These are phyloP conservation scores for Crithidia bombi DNA, from an alignment of 208 protist genomes.

Conservation along the genomic window DNA sequence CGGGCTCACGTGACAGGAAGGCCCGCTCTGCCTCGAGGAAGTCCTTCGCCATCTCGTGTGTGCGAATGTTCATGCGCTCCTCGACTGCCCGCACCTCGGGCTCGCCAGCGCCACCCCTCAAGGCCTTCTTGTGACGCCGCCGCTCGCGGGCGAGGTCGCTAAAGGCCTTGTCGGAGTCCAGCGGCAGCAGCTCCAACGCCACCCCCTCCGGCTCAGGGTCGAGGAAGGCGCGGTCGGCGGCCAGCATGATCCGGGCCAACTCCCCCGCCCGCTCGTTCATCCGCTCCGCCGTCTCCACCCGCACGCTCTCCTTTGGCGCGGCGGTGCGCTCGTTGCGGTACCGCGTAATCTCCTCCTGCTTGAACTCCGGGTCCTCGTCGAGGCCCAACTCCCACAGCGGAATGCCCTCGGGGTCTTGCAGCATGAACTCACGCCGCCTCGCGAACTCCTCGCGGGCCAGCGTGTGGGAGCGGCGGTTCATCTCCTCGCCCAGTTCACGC, in stretches of 20 bases:
- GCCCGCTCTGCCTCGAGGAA: constrained; percentile 61
- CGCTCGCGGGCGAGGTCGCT: constrained; percentile 63
- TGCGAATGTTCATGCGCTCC: constrained; percentile 73
- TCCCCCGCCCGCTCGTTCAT: constrained; percentile 61
- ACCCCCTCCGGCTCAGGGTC: constrained; percentile 80
- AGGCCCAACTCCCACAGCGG: constrained; percentile 70
- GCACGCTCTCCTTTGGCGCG: constrained; percentile 16
- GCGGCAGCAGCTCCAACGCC: constrained; percentile 68
- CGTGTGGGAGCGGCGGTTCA: constrained; percentile 77
- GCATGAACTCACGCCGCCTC: constrained; percentile 74
- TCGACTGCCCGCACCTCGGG: constrained; percentile 56
- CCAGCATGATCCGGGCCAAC: constrained; percentile 59
- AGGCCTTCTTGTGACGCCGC: constrained; percentile 55
- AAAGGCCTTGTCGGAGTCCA: constrained; percentile 73
- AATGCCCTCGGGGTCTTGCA: constrained; percentile 73
- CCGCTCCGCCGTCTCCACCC: constrained; percentile 46
- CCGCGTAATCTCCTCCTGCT: constrained; percentile 66
- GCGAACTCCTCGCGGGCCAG: constrained; percentile 71
- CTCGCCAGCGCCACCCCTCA: constrained; percentile 46
- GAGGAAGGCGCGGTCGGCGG: constrained; percentile 72
- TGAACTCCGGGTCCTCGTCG: constrained; percentile 82
- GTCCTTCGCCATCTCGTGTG: constrained; percentile 58
- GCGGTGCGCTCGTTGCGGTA: constrained; percentile 52
- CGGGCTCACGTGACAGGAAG: constrained; percentile 69
- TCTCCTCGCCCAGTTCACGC: constrained; percentile 59